Conservation (phyloP, 2,329 filamentous ascomycete species). For the Penicillium concentricum region DNA sequence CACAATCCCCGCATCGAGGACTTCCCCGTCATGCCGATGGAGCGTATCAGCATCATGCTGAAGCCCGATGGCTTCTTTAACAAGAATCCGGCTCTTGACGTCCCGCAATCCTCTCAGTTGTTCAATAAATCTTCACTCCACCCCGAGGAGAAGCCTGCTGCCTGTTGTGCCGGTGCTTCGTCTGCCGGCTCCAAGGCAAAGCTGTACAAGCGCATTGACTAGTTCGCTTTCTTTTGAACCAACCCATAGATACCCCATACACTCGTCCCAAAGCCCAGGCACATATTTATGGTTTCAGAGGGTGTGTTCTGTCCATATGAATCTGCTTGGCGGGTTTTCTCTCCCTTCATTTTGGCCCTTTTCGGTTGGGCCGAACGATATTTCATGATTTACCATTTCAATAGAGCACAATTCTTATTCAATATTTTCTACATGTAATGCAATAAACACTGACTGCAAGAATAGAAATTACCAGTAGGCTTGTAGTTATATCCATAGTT, state of each 20-base stretch:
- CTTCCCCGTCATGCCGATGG: slow-evolving; percentile 68
- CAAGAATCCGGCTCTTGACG: slow-evolving; percentile 52
- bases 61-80: slow-evolving; percentile 54
- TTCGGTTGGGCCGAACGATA: background rate
- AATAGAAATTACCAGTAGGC: background rate
- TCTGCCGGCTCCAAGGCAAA: slow-evolving; percentile 29
- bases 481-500: background rate
- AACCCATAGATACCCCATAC: slow-evolving; percentile 5
- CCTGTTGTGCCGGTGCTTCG: slow-evolving; percentile 19
- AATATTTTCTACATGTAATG: background rate
- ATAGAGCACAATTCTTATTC: background rate
- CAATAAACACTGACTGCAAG: background rate
- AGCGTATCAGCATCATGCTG: slow-evolving; percentile 50
- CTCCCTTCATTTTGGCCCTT: background rate
- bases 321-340: background rate
- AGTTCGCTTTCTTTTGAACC: background rate
- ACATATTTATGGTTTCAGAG: background rate
- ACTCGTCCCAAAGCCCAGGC: background rate
- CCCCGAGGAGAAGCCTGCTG: slow-evolving; percentile 17
- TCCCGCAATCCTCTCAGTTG: slow-evolving; percentile 42
- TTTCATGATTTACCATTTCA: background rate
- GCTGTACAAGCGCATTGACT: slow-evolving; percentile 32
- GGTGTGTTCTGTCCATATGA: background rate
- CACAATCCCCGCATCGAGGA: slow-evolving; percentile 65
- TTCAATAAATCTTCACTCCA: slow-evolving; percentile 45